phyloP scores from a whole-genome alignment of 2,329 filamentous ascomycete species.

The Beauveria brongniartii region DNA sequence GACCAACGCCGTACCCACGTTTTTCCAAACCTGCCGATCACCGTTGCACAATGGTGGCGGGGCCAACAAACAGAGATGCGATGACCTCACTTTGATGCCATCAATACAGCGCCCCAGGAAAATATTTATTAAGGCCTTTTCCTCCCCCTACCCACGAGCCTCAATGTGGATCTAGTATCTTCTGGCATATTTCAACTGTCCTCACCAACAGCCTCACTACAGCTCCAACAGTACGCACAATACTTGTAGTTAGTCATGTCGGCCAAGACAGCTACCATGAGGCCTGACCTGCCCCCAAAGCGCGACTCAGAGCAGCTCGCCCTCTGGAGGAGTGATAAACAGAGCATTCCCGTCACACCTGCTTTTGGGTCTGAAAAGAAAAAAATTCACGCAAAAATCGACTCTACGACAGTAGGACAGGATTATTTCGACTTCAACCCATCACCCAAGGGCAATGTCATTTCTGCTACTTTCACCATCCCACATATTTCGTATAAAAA shows the following conservation, averaged over 20 bases:
- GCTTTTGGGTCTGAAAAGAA: not conserved
- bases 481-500: conserved; percentile 51
- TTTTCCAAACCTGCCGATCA: not conserved
- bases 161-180: not conserved
- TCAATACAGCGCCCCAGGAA: not conserved
- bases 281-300: not conserved
- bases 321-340: not conserved
- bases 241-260: not conserved
- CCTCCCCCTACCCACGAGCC: too few species aligned
- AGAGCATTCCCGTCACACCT: conserved; percentile 5
- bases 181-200: not conserved
- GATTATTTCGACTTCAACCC: not conserved
- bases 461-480: conserved; percentile 57
- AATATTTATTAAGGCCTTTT: not conserved
- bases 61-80: not conserved
- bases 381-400: not conserved
- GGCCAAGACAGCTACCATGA: not conserved
- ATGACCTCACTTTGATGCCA: conserved; percentile 12
- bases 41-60: not conserved
- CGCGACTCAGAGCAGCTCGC: not conserved
- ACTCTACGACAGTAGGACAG: not conserved
- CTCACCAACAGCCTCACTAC: not conserved
- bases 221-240: not conserved
- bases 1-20: not conserved
- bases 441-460: conserved; percentile 50